Conservation (phyloP, 2,329 filamentous ascomycete species). For the Paraphoma sp. region DNA sequence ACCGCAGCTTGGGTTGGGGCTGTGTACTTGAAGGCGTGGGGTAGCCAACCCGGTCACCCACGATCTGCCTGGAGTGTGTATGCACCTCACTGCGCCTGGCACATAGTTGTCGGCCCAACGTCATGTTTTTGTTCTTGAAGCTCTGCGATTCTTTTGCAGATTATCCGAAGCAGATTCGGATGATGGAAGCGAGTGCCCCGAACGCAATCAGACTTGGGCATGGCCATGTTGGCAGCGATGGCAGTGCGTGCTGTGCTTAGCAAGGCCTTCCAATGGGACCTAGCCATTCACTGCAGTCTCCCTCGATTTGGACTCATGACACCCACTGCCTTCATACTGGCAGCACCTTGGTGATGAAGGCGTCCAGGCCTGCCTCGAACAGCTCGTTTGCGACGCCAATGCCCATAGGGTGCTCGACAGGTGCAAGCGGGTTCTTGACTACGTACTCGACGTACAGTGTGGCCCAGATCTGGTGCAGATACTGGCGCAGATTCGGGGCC, state of each 20-base stretch:
- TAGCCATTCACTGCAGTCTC: not conserved
- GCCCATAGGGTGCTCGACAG: conserved; percentile 66
- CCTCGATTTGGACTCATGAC: not conserved
- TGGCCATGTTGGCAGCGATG: too few species aligned
- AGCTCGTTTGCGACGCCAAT: conserved; percentile 70
- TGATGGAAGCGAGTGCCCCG: too few species aligned
- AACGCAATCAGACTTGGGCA: too few species aligned
- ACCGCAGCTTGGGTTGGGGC: not conserved
- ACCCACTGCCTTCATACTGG: conserved; percentile 32
- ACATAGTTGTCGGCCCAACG: not conserved
- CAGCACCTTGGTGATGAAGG: conserved; percentile 68
- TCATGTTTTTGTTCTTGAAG: not conserved
- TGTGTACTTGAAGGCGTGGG: not conserved
- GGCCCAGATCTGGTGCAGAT: conserved; percentile 97
- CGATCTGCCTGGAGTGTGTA: not conserved
- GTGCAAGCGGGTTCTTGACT: conserved; percentile 69
- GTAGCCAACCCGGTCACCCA: not conserved
- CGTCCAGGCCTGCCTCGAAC: conserved; percentile 72
- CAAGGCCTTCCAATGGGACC: not conserved
- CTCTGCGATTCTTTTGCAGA: not conserved
- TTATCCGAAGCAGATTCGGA: not conserved
- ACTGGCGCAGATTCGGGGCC: conserved; percentile 88
- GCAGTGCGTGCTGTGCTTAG: too few species aligned
- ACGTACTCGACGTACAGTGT: conserved; percentile 97
- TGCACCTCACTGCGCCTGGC: not conserved